Conservation (phyloP, 1,139 yeast genomes). For the Sugiyamaella novakii region DNA sequence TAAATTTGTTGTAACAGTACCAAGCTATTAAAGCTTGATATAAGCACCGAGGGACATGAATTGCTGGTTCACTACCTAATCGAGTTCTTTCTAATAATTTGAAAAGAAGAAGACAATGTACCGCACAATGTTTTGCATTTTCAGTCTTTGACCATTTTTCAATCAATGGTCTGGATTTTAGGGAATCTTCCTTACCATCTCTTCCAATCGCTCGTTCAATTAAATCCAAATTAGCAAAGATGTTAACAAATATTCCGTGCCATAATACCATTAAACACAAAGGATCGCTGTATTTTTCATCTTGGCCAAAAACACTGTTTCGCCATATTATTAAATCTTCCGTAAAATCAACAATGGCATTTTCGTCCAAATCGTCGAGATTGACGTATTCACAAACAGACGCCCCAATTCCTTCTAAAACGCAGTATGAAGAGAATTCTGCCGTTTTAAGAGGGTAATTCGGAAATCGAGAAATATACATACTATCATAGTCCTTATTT, state of each 20-base stretch:
- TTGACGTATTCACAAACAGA: background rate
- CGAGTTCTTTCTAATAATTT: background rate
- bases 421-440: conserved; percentile 1
- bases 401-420: conserved; percentile 2
- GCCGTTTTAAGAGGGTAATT: background rate
- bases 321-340: conserved; percentile 1
- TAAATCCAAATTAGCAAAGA: conserved; percentile 2
- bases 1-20: conserved; percentile 1
- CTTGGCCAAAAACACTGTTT: background rate
- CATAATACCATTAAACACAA: conserved; percentile 2
- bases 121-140: conserved; percentile 1
- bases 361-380: background rate
- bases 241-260: conserved; percentile 2
- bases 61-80: background rate
- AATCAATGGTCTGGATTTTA: background rate
- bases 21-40: conserved; percentile 2
- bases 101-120: background rate
- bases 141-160: background rate
- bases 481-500: background rate
- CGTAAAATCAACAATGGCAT: conserved; percentile 2
- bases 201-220: conserved; percentile 1
- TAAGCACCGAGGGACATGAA: conserved; percentile 1
- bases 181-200: background rate
- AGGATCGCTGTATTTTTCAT: background rate
- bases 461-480: background rate